Conservation (phyloP, 2,329 filamentous ascomycete species). For the Talaromyces rugulosus region DNA sequence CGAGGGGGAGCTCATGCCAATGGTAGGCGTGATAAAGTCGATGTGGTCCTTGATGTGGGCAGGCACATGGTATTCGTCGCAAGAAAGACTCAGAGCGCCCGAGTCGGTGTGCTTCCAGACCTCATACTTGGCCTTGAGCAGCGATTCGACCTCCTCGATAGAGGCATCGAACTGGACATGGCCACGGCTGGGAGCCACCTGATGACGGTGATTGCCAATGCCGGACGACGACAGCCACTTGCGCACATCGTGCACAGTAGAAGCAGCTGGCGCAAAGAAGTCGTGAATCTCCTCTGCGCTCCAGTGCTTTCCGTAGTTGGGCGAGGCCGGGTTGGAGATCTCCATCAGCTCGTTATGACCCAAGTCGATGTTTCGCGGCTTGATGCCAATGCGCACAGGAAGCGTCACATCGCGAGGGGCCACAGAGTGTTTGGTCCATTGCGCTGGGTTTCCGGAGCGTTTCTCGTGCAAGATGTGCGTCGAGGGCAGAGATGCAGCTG, state of each 20-base stretch:
- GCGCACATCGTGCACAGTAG: not conserved
- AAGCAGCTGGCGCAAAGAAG: not conserved
- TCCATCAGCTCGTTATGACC: conserved; percentile 4
- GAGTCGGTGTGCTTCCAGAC: conserved; percentile 4
- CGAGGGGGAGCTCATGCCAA: not conserved
- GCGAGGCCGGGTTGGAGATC: not conserved
- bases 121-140: conserved; percentile 5
- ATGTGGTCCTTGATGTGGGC: not conserved
- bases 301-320: conserved; percentile 5
- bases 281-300: not conserved
- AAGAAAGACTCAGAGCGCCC: not conserved
- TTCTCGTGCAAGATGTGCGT: not conserved
- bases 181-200: not conserved
- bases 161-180: conserved; percentile 7
- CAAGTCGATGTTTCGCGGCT: not conserved
- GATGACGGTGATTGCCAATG: not conserved
- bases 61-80: conserved; percentile 7
- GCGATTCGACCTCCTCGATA: conserved; percentile 6
- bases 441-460: not conserved
- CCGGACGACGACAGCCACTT: not conserved
- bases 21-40: conserved; percentile 6
- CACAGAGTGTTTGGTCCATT: not conserved
- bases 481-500: not conserved
- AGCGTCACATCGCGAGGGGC: not conserved
- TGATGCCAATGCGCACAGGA: conserved; percentile 1